Evolutionary conservation across 129 eudicot genomes (phyloP).

Genomic region (Tagetes erecta): DNA sequence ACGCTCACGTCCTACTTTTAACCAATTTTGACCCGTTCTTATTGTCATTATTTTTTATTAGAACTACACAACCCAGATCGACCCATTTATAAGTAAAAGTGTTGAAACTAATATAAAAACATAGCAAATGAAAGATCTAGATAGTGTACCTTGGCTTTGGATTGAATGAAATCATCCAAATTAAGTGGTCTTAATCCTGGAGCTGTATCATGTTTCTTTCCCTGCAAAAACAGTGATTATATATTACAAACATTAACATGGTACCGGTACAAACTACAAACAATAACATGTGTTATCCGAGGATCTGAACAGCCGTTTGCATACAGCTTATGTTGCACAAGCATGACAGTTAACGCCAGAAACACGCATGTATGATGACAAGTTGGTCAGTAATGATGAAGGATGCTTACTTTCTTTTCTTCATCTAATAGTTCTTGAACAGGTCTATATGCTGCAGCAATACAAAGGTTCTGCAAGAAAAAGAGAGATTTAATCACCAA

Average conservation of each 20-base stretch:
- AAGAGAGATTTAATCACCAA: background rate
- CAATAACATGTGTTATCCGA: background rate
- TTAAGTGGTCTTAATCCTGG: conserved; percentile 65
- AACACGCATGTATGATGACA: background rate
- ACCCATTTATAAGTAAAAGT: background rate
- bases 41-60: background rate
- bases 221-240: conserved; percentile 42
- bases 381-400: conserved; percentile 7
- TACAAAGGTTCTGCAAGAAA: conserved; percentile 78
- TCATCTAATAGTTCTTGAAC: conserved; percentile 89
- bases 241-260: conserved; percentile 1
- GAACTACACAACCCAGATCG: background rate
- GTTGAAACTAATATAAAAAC: background rate
- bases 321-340: background rate
- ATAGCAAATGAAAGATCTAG: background rate
- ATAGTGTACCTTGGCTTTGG: conserved; percentile 75
- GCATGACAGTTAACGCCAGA: conserved; percentile 3
- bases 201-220: conserved; percentile 30
- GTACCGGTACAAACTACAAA: background rate
- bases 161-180: conserved; percentile 80
- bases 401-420: conserved; percentile 68
- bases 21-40: background rate
- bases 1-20: background rate
- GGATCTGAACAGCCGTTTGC: background rate
- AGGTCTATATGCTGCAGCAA: conserved; percentile 98